A percentile compares a stretch with the other conserved stretches of the same genome.
Conservation (phyloP, 2,329 filamentous ascomycete genomes). For the Diaporthe eres region DNA sequence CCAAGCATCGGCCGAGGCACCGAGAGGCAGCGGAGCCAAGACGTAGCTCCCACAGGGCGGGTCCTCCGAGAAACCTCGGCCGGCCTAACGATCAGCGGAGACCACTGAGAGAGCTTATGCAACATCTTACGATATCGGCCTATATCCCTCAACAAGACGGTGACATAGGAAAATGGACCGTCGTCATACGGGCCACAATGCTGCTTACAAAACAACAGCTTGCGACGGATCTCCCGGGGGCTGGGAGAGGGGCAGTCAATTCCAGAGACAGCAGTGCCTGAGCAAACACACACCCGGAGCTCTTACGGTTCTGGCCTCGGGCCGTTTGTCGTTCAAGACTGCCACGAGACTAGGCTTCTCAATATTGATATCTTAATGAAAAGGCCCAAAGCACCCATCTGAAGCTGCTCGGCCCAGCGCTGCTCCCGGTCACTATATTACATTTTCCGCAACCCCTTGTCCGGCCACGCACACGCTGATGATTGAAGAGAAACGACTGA, state of each 20-base stretch:
- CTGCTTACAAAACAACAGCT: not conserved
- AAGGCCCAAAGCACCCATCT: not conserved
- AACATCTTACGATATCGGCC: slow-evolving; percentile 25
- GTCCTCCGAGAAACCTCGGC: slow-evolving; percentile 31
- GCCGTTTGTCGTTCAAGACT: not conserved
- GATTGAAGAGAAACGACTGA: not conserved
- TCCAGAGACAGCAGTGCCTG: not conserved
- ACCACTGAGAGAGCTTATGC: not conserved
- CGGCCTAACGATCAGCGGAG: slow-evolving; percentile 3
- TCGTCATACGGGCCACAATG: not conserved
- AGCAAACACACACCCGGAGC: too few species aligned
- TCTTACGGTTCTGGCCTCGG: not conserved
- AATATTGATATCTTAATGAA: not conserved
- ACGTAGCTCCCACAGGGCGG: slow-evolving; percentile 15
- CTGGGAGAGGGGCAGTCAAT: not conserved
- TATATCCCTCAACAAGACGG: not conserved
- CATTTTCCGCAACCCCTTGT: not conserved
- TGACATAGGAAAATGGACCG: not conserved
- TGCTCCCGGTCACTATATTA: slow-evolving; percentile 19
- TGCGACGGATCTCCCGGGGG: not conserved
- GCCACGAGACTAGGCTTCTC: not conserved
- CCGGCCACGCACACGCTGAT: not conserved
- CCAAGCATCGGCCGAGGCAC: slow-evolving; percentile 25
- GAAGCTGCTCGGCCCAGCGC: not conserved
- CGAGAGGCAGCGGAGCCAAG: slow-evolving; percentile 11